Conservation (phyloP, 2,329 filamentous ascomycete species). For the Ceratocystis smalleyi region DNA sequence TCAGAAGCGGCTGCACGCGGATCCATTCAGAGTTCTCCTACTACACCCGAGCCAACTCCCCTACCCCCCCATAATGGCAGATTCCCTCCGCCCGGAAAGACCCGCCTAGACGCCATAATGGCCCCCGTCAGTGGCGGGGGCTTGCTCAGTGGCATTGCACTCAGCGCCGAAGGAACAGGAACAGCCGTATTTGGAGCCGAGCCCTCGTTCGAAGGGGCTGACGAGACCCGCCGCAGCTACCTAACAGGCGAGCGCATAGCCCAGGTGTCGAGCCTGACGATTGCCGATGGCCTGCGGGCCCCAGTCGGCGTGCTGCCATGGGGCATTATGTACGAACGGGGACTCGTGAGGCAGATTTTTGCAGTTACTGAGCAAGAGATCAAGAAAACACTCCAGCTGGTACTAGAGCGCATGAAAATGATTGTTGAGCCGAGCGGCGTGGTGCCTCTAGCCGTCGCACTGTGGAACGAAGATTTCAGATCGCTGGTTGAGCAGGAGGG, state of each 20-base stretch:
- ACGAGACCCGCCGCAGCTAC: slow-evolving; percentile 64
- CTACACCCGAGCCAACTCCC: background rate
- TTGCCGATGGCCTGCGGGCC: slow-evolving; percentile 79
- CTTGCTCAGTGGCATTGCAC: slow-evolving; percentile 68
- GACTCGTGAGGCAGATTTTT: slow-evolving; percentile 55
- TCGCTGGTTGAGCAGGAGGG: slow-evolving; percentile 52
- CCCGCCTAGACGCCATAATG: slow-evolving; percentile 53
- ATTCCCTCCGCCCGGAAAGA: slow-evolving; percentile 14
- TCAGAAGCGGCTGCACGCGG: slow-evolving; percentile 20
- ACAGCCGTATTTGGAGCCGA: slow-evolving; percentile 76
- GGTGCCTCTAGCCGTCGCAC: slow-evolving; percentile 65
- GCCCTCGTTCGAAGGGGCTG: slow-evolving; percentile 64
- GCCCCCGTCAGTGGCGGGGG: slow-evolving; percentile 79
- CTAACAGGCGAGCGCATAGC: slow-evolving; percentile 47
- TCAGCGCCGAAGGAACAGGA: slow-evolving; percentile 55
- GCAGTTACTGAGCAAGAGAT: slow-evolving; percentile 74
- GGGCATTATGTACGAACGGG: slow-evolving; percentile 54
- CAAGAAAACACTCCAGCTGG: slow-evolving; percentile 54
- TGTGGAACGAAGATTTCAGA: slow-evolving; percentile 78
- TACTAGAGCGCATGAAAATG: slow-evolving; percentile 78
- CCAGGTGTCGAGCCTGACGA: slow-evolving; percentile 57
- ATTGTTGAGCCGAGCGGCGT: slow-evolving; percentile 79
- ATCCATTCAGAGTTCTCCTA: background rate
- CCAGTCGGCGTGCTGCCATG: slow-evolving; percentile 65
- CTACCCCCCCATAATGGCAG: slow-evolving; percentile 13